Evolutionary conservation across 2,329 filamentous ascomycete species (phyloP).

Genomic region (Trichoderma lentiforme): DNA sequence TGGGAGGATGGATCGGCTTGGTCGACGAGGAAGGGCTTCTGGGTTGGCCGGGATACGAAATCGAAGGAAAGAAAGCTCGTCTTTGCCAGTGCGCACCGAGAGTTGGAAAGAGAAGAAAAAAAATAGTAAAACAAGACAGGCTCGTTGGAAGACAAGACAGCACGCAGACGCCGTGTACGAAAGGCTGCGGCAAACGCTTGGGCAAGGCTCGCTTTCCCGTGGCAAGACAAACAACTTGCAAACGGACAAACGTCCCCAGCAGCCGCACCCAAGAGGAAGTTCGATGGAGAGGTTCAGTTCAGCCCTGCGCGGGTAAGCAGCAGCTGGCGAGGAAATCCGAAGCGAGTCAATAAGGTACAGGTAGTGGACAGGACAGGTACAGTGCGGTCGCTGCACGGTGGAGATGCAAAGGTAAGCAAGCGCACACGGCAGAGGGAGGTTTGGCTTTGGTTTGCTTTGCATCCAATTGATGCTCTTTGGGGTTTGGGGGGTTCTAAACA

Average conservation of each 20-base stretch:
- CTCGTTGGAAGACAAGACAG: not conserved
- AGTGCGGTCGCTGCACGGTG: conserved; percentile 11
- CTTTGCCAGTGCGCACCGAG: not conserved
- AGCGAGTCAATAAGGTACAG: conserved; percentile 7
- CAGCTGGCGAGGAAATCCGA: not conserved
- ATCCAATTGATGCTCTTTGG: not conserved
- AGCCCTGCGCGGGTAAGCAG: conserved; percentile 9
- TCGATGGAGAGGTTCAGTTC: not conserved
- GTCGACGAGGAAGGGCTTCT: not conserved
- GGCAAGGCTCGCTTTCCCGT: conserved; percentile 6
- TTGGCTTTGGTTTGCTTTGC: not conserved
- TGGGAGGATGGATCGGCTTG: not conserved
- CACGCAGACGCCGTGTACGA: not conserved
- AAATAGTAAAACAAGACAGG: not conserved
- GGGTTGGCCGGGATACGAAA: not conserved
- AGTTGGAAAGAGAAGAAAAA: not conserved
- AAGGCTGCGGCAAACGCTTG: conserved; percentile 6
- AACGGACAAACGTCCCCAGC: conserved; percentile 12
- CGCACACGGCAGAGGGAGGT: conserved; percentile 11
- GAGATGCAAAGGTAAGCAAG: conserved; percentile 8
- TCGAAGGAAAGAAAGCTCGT: not conserved
- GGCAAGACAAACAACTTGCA: not conserved
- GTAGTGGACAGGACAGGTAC: not conserved
- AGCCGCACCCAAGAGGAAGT: conserved; percentile 7
- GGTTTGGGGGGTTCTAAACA: not conserved